phyloP scores from a whole-genome alignment of 495 filamentous ascomycete genomes.

The Podospora anserina region DNA sequence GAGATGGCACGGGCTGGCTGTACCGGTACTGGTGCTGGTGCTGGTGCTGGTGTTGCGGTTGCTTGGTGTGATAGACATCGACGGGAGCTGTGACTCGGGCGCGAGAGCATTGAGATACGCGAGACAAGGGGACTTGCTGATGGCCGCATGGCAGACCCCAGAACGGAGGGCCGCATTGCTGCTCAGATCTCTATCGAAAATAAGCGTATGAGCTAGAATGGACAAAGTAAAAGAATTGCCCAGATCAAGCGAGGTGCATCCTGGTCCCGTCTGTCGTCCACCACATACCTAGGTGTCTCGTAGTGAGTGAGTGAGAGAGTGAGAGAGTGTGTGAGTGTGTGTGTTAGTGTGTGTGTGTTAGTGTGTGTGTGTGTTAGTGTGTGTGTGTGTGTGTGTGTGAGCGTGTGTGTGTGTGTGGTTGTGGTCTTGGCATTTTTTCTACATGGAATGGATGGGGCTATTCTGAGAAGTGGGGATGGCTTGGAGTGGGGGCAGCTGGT shows the following conservation, averaged over 20 bases:
- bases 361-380: no score
- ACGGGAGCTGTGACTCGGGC: constrained; percentile 11
- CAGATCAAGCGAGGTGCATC: background rate
- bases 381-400: no score
- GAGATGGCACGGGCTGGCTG: constrained; percentile 25
- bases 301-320: no score
- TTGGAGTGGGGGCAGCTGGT: background rate
- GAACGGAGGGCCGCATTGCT: constrained; percentile 22
- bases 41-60: background rate
- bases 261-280: background rate
- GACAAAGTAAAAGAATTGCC: background rate
- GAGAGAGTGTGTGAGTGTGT: no score
- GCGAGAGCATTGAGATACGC: constrained; percentile 8
- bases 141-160: constrained; percentile 17
- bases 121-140: constrained; percentile 13
- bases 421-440: background rate
- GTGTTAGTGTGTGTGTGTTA: no score
- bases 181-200: background rate
- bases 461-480: background rate
- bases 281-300: background rate
- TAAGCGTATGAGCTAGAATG: background rate
- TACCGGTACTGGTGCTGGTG: background rate
- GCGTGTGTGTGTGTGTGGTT: no score
- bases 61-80: constrained; percentile 25
- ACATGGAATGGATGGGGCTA: background rate